A percentile compares a stretch with the other conserved stretches of the same genome.
phyloP scores from a whole-genome alignment of 2,329 filamentous ascomycete genomes.

The Fusarium fracticaudum region DNA sequence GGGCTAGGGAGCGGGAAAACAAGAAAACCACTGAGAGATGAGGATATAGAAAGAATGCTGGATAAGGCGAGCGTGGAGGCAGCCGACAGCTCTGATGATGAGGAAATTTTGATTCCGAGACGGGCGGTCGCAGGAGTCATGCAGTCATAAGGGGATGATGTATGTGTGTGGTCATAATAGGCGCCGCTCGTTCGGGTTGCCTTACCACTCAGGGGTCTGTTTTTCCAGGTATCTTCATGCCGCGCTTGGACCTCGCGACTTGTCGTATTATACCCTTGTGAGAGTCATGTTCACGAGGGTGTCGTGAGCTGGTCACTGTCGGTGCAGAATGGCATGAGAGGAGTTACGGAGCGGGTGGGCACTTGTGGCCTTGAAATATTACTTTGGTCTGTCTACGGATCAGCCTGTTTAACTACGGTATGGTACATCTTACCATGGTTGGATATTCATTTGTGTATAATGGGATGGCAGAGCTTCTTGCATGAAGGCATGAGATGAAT shows the following conservation, averaged over 20 bases:
- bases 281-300: background rate
- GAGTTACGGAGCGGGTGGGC: background rate
- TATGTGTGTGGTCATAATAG: background rate
- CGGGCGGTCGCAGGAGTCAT: constrained; percentile 45
- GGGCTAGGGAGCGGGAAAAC: constrained; percentile 51
- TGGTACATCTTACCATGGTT: constrained; percentile 15
- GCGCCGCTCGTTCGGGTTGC: background rate
- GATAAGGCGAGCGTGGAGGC: constrained; percentile 61
- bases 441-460: constrained; percentile 19
- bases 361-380: background rate
- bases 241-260: background rate
- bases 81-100: constrained; percentile 66
- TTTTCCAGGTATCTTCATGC: background rate
- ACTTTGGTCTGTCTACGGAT: background rate
- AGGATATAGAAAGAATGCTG: constrained; percentile 68
- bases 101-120: constrained; percentile 61
- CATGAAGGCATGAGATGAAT: constrained; percentile 24
- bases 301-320: background rate
- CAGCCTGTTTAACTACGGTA: constrained; percentile 9
- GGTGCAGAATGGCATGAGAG: background rate
- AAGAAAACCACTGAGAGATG: constrained; percentile 57
- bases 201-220: background rate
- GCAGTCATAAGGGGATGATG: constrained; percentile 34
- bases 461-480: constrained; percentile 15
- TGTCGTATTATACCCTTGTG: background rate